Evolutionary conservation across 495 filamentous ascomycete species (phyloP).

Genomic region (Lasiosphaeria ovina): DNA sequence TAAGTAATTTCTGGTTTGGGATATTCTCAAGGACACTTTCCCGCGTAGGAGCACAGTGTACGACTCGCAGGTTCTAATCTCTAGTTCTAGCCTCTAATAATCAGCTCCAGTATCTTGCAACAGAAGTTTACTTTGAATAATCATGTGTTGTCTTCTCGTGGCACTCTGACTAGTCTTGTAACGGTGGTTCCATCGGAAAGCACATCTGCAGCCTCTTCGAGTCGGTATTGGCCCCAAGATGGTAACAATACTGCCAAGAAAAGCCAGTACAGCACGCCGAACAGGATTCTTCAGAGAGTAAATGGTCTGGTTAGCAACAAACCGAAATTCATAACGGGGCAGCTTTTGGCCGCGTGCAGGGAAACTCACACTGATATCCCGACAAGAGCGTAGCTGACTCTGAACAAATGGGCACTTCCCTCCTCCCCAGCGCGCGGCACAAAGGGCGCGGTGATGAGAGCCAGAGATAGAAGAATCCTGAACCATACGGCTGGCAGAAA

Average conservation of each 20-base stretch:
- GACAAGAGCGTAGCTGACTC: slow-evolving; percentile 72
- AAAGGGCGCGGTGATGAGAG: slow-evolving; percentile 55
- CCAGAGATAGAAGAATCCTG: slow-evolving; percentile 43
- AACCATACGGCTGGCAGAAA: slow-evolving; percentile 57
- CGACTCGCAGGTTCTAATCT: no score
- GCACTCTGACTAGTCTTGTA: slow-evolving; percentile 52
- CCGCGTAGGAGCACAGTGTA: no score
- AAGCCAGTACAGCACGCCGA: slow-evolving; percentile 67
- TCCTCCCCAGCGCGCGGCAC: slow-evolving; percentile 48
- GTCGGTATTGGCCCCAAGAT: slow-evolving; percentile 51
- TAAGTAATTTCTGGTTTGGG: no score
- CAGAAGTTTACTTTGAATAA: no score
- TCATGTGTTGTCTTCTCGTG: background rate
- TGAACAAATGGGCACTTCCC: slow-evolving; percentile 59
- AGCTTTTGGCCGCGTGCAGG: background rate
- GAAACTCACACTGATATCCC: slow-evolving; percentile 64
- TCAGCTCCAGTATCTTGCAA: no score
- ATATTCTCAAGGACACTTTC: no score
- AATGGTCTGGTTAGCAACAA: background rate
- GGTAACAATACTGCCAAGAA: slow-evolving; percentile 62
- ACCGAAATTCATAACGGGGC: background rate
- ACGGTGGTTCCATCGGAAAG: slow-evolving; percentile 60
- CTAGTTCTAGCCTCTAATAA: no score
- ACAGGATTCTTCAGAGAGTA: slow-evolving; percentile 46
- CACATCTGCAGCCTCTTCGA: slow-evolving; percentile 58